Evolutionary conservation across 2,329 filamentous ascomycete species (phyloP), one percentile per base, ranked within the genome.

Genomic region (Penicillium freii): DNA sequence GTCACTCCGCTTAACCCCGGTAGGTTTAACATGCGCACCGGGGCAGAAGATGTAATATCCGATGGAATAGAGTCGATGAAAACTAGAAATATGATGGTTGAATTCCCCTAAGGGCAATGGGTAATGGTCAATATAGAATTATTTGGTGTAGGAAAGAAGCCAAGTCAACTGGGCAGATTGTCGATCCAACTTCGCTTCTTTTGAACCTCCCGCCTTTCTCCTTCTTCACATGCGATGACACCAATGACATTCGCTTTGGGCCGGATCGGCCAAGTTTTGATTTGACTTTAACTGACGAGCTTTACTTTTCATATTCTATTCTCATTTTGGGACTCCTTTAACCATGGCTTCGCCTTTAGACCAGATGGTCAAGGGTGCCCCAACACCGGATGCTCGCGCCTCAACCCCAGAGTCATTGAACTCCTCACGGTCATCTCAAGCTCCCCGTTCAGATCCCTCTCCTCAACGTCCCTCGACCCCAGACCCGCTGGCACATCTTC

Each of bases 321-420:
- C 17, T 44, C 29, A 34, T 38, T 5, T 19, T 51, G 29, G 39
- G 50, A 34, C 3, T 33, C 29, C 11, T 50, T 15, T 48, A 72
- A 64, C 60, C 61, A 88, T 89, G 85, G 80, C 84, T 66, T 83
- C 87, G 71, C 80, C 74, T 60, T 82, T 96, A 71, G 92, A 97
- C 78, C 91, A 92, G 69, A 84, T 96, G 69, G 91, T 97, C 78
- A 97, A 97, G 78, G 93, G 92, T 69, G 88, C 91, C 49, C 89
- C 91, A 57, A 80, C 86, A 57, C 83, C 88, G 51, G 43, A 54
- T 45, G 57, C 56, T 48, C 58, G 59, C 45, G 51, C 74, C 17
- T 54, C 66, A 13, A 59, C 67, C 10, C 62, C 66, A 23, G 69
- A 71, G 42, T 62, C 68, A 58, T 62, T 67, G 62, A 54, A 57